Percentiles rank a stretch among this genome's conserved stretches.
phyloP scores from a whole-genome alignment of 208 protist genomes.

The Novymonas esmeraldas region DNA sequence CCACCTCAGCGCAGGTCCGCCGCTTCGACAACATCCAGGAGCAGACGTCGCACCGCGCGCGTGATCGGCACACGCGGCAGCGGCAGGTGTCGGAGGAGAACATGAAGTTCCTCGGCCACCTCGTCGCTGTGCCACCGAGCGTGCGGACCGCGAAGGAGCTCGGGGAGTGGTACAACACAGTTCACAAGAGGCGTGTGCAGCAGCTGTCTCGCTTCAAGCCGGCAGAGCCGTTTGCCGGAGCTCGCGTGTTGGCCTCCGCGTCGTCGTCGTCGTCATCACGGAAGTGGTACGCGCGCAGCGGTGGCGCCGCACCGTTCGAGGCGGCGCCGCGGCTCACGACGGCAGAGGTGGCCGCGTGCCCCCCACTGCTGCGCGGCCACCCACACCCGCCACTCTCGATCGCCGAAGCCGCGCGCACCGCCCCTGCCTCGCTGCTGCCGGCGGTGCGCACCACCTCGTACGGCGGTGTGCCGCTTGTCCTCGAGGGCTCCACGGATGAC shows the following conservation, averaged over 20 bases:
- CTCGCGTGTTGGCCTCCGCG: slow-evolving; percentile 32
- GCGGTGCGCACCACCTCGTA: slow-evolving; percentile 33
- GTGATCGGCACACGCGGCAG: slow-evolving; percentile 24
- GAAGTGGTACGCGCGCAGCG: too few relatives aligned
- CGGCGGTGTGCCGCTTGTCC: slow-evolving; percentile 13
- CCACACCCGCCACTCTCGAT: slow-evolving; percentile 32
- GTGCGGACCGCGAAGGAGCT: slow-evolving; percentile 44
- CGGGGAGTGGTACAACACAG: slow-evolving; percentile 45
- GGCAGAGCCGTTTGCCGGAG: slow-evolving; percentile 56
- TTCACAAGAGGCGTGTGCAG: slow-evolving; percentile 45
- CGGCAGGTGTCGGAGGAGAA: slow-evolving; percentile 33
- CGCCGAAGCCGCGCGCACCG: slow-evolving; percentile 29
- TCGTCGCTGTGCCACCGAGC: slow-evolving; percentile 32
- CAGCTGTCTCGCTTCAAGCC: slow-evolving; percentile 52
- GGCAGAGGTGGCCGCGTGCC: slow-evolving; percentile 2
- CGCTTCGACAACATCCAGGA: slow-evolving; percentile 40
- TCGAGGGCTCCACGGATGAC: background rate
- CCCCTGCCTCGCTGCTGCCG: slow-evolving; percentile 38
- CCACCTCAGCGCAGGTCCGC: slow-evolving; percentile 26
- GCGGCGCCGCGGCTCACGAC: background rate
- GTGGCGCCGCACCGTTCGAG: background rate
- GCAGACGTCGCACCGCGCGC: slow-evolving; percentile 36
- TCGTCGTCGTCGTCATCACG: background rate
- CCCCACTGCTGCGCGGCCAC: slow-evolving; percentile 43
- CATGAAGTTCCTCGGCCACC: slow-evolving; percentile 35